phyloP scores from a whole-genome alignment of 768 basidiomycete genomes.

The Mycena venus region DNA sequence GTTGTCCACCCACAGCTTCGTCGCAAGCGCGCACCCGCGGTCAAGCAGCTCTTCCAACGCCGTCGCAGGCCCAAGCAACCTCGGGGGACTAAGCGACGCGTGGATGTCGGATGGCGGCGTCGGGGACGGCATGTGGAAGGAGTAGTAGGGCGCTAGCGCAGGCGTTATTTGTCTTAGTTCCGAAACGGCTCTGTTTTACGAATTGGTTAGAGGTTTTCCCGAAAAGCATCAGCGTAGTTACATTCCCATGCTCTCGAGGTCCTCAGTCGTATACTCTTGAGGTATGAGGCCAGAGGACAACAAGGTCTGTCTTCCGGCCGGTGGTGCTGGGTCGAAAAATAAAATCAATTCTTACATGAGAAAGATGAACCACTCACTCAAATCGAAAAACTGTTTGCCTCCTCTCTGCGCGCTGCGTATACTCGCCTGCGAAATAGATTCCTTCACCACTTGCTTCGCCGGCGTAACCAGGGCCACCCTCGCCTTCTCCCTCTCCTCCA shows the following conservation, averaged over 20 bases:
- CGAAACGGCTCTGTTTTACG: slow-evolving; percentile 61
- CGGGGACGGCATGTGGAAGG: slow-evolving; percentile 62
- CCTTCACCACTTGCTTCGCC: slow-evolving; percentile 17
- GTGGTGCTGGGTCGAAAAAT: slow-evolving; percentile 42
- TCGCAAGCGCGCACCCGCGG: slow-evolving; percentile 76
- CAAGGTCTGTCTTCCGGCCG: slow-evolving; percentile 58
- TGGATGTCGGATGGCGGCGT: slow-evolving; percentile 41
- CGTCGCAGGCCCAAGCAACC: slow-evolving; percentile 62
- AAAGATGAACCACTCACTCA: slow-evolving; percentile 51
- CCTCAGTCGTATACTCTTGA: slow-evolving; percentile 55
- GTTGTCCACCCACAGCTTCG: slow-evolving; percentile 89
- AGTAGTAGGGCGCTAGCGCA: slow-evolving; percentile 67
- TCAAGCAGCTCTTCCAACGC: slow-evolving; percentile 68
- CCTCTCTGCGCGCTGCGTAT: slow-evolving; percentile 22
- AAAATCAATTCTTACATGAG: neutral
- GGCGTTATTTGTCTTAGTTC: slow-evolving; percentile 71
- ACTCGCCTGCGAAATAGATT: slow-evolving; percentile 5
- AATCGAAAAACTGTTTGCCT: slow-evolving; percentile 53
- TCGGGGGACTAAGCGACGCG: slow-evolving; percentile 34
- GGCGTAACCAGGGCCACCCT: slow-evolving; percentile 22
- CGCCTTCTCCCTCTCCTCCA: slow-evolving; percentile 41
- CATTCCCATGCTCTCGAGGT: slow-evolving; percentile 67
- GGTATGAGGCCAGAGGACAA: slow-evolving; percentile 65
- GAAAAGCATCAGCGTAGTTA: slow-evolving; percentile 43
- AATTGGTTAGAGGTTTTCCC: neutral